phyloP scores from a whole-genome alignment of 2,329 filamentous ascomycete genomes.

The Leptodontidium sp. region DNA sequence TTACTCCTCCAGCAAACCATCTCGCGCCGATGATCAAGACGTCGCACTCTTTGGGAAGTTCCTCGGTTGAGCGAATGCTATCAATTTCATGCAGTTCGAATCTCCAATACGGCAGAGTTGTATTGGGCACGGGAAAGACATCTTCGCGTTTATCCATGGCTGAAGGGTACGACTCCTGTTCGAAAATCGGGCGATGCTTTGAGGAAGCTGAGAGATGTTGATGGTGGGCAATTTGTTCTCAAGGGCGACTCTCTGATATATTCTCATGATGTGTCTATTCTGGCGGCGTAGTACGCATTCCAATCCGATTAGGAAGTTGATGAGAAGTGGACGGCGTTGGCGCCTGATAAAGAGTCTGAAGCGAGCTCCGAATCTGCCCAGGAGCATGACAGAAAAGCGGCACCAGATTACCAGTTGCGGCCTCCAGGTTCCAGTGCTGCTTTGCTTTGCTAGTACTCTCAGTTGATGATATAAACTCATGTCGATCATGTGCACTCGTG shows the following conservation, averaged over 20 bases:
- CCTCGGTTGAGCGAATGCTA: slow-evolving; percentile 30
- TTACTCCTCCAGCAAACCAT: no score
- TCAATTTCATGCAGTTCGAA: slow-evolving; percentile 33
- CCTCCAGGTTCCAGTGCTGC: not conserved
- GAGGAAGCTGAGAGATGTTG: not conserved
- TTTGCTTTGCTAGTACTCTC: not conserved
- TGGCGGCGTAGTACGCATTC: no score
- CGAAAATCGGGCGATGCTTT: not conserved
- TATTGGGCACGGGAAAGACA: slow-evolving; percentile 33
- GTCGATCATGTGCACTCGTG: no score
- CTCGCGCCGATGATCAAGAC: slow-evolving; percentile 43
- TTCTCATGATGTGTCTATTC: not conserved
- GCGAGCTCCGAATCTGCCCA: slow-evolving; percentile 1
- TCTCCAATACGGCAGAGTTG: slow-evolving; percentile 34
- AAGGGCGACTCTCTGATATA: no score
- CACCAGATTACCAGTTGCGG: not conserved
- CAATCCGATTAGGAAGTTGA: not conserved
- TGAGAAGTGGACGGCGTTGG: not conserved
- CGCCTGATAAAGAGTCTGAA: not conserved
- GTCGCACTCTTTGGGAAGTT: slow-evolving; percentile 35
- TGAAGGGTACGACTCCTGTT: no score
- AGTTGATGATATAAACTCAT: not conserved
- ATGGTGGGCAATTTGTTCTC: no score
- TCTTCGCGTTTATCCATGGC: not conserved
- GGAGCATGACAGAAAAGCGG: not conserved